Evolutionary conservation across 1,284 basidiomycete species (phyloP).

Genomic region (Ustilago hordei): DNA sequence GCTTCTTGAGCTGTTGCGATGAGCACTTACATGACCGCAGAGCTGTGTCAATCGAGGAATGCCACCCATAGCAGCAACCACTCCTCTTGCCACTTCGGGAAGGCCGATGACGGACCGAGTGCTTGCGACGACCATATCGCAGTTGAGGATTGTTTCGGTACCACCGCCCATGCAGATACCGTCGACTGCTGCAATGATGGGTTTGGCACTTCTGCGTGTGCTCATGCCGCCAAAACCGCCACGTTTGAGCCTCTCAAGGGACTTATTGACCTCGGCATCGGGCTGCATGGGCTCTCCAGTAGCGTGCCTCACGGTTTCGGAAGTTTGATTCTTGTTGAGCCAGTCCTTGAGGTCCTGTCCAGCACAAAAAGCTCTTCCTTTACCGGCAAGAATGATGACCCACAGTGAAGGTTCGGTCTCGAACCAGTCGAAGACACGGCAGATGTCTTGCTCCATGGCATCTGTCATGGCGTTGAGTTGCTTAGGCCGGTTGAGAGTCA

Average conservation of each 20-base stretch:
- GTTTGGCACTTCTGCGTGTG: slow-evolving; percentile 77
- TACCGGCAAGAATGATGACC: slow-evolving; percentile 82
- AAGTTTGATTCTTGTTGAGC: slow-evolving; percentile 42
- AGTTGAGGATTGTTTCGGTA: slow-evolving; percentile 82
- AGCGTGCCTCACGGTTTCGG: slow-evolving; percentile 25
- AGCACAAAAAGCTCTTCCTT: slow-evolving; percentile 82
- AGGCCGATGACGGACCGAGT: slow-evolving; percentile 80
- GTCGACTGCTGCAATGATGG: slow-evolving; percentile 84
- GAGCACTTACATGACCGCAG: slow-evolving; percentile 53
- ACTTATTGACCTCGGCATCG: slow-evolving; percentile 29
- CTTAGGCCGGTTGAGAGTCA: slow-evolving; percentile 81
- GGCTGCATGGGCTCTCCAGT: slow-evolving; percentile 46
- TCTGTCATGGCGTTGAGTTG: slow-evolving; percentile 79
- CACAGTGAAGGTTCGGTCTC: slow-evolving; percentile 80
- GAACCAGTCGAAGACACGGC: slow-evolving; percentile 79
- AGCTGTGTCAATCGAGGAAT: slow-evolving; percentile 66
- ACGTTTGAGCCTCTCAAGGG: slow-evolving; percentile 44
- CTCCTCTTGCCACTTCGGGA: slow-evolving; percentile 84
- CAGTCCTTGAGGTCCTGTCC: slow-evolving; percentile 61
- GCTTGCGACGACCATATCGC: slow-evolving; percentile 83
- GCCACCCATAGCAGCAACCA: slow-evolving; percentile 81
- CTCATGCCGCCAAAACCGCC: slow-evolving; percentile 83
- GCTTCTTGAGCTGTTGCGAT: neutral
- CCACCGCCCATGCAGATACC: slow-evolving; percentile 85
- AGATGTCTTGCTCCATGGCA: slow-evolving; percentile 74